A percentile compares a stretch with the other conserved stretches of the same genome.
Conservation (phyloP, 805 yeast genomes). For the Komagataella phaffii region DNA sequence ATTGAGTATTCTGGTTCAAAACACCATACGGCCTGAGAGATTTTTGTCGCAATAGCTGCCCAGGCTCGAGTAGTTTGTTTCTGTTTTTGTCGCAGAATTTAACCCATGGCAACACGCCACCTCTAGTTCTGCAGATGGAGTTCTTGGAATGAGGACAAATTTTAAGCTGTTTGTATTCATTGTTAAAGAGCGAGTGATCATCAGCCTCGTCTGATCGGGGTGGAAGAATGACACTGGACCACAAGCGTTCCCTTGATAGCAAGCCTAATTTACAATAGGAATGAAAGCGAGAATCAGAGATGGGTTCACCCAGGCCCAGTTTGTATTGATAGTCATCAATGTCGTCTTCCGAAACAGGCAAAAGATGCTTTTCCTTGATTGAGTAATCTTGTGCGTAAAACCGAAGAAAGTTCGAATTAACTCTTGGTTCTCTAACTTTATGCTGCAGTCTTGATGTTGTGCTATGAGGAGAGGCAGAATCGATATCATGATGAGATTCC, state of each 20-base stretch:
- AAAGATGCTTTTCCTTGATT: constrained; percentile 20
- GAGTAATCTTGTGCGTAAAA: constrained; percentile 35
- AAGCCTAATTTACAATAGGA: constrained; percentile 18
- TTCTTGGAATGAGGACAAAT: background rate
- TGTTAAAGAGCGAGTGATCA: constrained; percentile 11
- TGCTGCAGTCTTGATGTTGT: background rate
- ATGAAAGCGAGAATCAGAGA: constrained; percentile 4
- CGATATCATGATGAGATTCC: background rate
- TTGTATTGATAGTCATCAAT: constrained; percentile 17
- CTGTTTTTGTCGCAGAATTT: constrained; percentile 2
- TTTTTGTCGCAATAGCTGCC: constrained; percentile 8
- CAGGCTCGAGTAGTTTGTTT: constrained; percentile 15
- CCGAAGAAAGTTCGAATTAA: constrained; percentile 34
- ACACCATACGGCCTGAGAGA: constrained; percentile 15
- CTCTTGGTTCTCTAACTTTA: constrained; percentile 28
- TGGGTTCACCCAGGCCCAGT: constrained; percentile 10
- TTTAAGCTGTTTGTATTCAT: constrained; percentile 13
- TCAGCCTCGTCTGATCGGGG: constrained; percentile 29
- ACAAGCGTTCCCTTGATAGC: constrained; percentile 33
- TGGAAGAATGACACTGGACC: constrained; percentile 38
- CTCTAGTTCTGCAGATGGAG: constrained; percentile 8
- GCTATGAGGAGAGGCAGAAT: background rate
- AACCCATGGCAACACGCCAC: constrained; percentile 15
- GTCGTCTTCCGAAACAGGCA: constrained; percentile 19
- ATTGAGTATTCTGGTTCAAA: constrained; percentile 20